Base-by-base conservation (phyloP, 352 stramenopile genomes). In the Plasmopara halstedii region DNA sequence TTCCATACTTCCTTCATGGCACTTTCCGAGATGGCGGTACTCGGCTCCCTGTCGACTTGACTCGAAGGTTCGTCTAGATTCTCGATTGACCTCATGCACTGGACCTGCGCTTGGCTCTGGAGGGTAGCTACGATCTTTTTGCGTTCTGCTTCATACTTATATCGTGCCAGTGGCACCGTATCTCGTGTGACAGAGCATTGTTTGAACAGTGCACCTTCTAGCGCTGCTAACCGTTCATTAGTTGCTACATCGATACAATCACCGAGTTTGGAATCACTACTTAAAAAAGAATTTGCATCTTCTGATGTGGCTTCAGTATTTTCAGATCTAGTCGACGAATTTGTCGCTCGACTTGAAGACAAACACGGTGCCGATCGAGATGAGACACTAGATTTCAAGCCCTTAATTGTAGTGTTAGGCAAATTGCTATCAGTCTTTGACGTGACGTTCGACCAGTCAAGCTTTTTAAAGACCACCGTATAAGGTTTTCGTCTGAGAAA, bases 401-500 rank as follows among this genome's bases (percentile, higher is more conserved):
- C 18, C 34, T 11, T 45, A 10, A 22, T 62, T 10, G 14, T 50
- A 13, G 4, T 47, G 22, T 46, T 48, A 10, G 53, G 42, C 42
- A 61, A 70, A 26, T 70, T 74, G 22, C 72, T 81, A 37, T 81
- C 66, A 0, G 71, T 86, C 53, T 83, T 81, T 13, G 74, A 60
- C 2, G 45, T n/a, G 32, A 86, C 67, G 3, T 48, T 52, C 0
- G 71, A 81, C 74, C 71, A 86, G 38, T 86, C 64, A 4, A 84
- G 42, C 29, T 77, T 78, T 31, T 64, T 55, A 29, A 86, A 84
- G 5, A 86, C 71, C 17, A 84, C 62, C 46, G 83, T 77, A 56
- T 77, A 77, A 13, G 66, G 74, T 35, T 86, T 86, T n/a, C 71
- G 69, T 46, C 75, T 82, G 25, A 86, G 58, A 43, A 86, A 86